Conservation (phyloP, 2,329 filamentous ascomycete genomes). For the Metarhizium humberi region DNA sequence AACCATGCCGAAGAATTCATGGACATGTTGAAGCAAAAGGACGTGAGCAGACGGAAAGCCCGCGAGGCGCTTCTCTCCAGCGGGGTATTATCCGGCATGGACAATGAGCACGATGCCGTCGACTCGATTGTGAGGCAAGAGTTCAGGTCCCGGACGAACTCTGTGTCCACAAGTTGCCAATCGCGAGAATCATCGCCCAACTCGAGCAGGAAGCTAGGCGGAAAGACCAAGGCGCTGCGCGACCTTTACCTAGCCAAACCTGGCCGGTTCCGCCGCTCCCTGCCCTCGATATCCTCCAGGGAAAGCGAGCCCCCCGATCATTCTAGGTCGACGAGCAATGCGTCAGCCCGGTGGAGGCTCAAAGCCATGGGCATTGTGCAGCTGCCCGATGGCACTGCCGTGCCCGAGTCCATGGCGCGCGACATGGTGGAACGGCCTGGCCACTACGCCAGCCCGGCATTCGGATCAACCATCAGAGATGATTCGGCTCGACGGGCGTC, state of each 20-base stretch:
- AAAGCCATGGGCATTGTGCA: constrained; percentile 43
- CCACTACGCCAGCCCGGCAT: neutral
- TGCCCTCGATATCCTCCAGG: constrained; percentile 24
- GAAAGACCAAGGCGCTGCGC: constrained; percentile 28
- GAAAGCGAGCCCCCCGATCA: constrained; percentile 16
- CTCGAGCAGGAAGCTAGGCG: constrained; percentile 11
- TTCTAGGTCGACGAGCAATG: constrained; percentile 22
- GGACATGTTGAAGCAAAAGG: constrained; percentile 22
- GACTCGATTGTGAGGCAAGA: constrained; percentile 25
- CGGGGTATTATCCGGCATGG: constrained; percentile 31
- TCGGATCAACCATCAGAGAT: neutral
- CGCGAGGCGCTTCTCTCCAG: constrained; percentile 31
- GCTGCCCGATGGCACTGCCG: constrained; percentile 42
- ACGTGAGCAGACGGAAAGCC: constrained; percentile 19
- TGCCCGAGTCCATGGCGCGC: constrained; percentile 40
- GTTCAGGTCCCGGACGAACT: constrained; percentile 12
- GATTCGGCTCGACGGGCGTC: constrained; percentile 3
- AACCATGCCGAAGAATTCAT: constrained; percentile 25
- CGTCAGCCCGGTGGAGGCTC: constrained; percentile 35
- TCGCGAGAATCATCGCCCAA: constrained; percentile 10
- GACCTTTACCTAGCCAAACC: constrained; percentile 22
- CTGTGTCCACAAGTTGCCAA: constrained; percentile 10
- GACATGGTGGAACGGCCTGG: constrained; percentile 21
- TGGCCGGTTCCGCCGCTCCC: constrained; percentile 27
- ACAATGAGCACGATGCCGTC: constrained; percentile 25